Percentiles rank a stretch among this genome's conserved stretches.
Conservation (phyloP, 1,284 basidiomycete genomes). For the Anthracocystis walkeri region DNA sequence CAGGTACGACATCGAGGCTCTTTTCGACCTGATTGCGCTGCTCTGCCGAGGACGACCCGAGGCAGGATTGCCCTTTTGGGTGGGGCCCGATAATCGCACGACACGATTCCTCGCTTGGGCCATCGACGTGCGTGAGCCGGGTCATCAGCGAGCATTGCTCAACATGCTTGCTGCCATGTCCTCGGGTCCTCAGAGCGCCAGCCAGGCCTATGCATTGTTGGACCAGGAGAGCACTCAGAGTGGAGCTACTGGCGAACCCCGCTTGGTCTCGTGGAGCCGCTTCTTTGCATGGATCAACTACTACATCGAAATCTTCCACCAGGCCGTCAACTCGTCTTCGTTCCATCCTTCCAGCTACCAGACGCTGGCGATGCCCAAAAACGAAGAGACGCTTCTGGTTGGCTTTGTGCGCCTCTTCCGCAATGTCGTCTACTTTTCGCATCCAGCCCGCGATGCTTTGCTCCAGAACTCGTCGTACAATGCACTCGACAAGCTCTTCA, state of each 20-base stretch:
- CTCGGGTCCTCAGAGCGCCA: slow-evolving; percentile 63
- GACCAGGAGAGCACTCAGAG: slow-evolving; percentile 45
- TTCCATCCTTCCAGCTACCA: slow-evolving; percentile 48
- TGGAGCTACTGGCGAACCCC: slow-evolving; percentile 50
- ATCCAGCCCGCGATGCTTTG: slow-evolving; percentile 82
- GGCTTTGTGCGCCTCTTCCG: slow-evolving; percentile 84
- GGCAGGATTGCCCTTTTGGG: slow-evolving; percentile 63
- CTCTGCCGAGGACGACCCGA: slow-evolving; percentile 62
- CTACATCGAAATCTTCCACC: slow-evolving; percentile 64
- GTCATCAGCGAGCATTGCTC: slow-evolving; percentile 66
- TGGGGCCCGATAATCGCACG: slow-evolving; percentile 71
- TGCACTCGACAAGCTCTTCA: slow-evolving; percentile 81
- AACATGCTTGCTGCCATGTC: slow-evolving; percentile 66
- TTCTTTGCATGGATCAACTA: slow-evolving; percentile 68
- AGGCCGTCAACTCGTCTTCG: slow-evolving; percentile 36
- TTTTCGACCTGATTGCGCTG: slow-evolving; percentile 65
- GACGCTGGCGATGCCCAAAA: slow-evolving; percentile 74
- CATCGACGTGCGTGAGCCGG: slow-evolving; percentile 65
- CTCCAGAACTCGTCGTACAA: slow-evolving; percentile 78
- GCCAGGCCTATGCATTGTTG: slow-evolving; percentile 63
- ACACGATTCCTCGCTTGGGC: slow-evolving; percentile 68
- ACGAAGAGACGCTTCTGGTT: slow-evolving; percentile 82
- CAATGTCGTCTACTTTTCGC: slow-evolving; percentile 82
- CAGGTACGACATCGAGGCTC: slow-evolving; percentile 68
- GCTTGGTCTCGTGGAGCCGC: slow-evolving; percentile 64